Base-by-base conservation (phyloP, 345 rosid species). In the Hibiscus mutabilis region DNA sequence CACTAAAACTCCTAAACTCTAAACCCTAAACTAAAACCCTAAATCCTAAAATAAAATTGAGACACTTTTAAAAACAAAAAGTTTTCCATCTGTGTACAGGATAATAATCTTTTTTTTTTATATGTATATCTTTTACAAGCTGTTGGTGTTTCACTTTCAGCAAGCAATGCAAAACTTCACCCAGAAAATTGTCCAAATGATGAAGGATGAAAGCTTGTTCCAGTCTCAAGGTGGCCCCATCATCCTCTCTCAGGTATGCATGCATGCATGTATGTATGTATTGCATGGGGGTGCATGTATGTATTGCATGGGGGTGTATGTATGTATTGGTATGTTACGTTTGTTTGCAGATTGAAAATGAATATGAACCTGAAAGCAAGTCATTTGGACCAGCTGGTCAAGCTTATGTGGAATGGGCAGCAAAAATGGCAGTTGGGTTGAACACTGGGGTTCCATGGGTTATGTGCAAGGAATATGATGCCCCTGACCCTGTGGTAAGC, bases 211-310 rank as follows among this genome's bases (percentile, higher is more conserved):
- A 71, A 81, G 75, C 53, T 61, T 91, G 72, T 91, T 84, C 72
- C 80, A 84, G 79, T 87, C 92, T 51, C 92, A 91, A 87, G 97
- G 97, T 68, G 97, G 97, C 31, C 93, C 97, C 15, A 91, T 91
- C 69, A 91, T 88, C 66, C 85, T 91, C n/a, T 88, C 97, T 69
- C 97, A 91, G 87, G 97, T 90, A 60, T 74, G n/a, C n/a, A n/a
- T n/a, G n/a, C 10, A 46, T 0, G 51, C 0, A 3, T 1, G n/a
- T 13, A 46, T 3, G 51, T 13, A 14, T 25, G 29, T 25, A 25
- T 25, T 29, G 33, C 3, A 29, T 29, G 33, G 2, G 3, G 35
- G 4, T 31, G 35, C 5, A 31, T 31, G 35, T 31, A 31, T 53
- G 6, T 8, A 60, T 13, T 62, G 4, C 29, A n/a, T n/a, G n/a